Percentiles rank a stretch among this genome's conserved stretches.
Evolutionary conservation across 2,329 filamentous ascomycete species (phyloP).

Genomic region (Calycina herbarum): DNA sequence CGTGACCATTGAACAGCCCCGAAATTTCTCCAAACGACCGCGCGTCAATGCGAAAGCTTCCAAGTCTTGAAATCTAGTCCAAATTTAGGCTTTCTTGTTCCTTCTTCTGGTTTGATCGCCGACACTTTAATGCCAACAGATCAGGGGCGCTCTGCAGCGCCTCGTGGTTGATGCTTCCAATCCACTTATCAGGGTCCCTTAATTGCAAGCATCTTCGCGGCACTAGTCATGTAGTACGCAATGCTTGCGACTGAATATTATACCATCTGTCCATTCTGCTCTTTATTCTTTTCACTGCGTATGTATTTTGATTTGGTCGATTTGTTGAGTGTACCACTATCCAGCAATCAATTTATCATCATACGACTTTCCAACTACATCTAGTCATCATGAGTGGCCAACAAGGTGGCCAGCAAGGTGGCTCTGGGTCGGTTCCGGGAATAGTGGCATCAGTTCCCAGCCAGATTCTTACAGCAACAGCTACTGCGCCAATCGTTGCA

Average conservation of each 20-base stretch:
- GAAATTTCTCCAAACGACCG: slow-evolving; percentile 11
- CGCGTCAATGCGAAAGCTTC: slow-evolving; percentile 15
- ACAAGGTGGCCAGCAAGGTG: neutral
- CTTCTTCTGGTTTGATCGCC: slow-evolving; percentile 14
- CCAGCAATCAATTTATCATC: neutral
- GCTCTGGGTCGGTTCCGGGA: neutral
- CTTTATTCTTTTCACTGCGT: slow-evolving; percentile 1
- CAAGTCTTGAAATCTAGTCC: slow-evolving; percentile 3
- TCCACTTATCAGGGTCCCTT: neutral
- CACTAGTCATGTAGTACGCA: slow-evolving; percentile 3
- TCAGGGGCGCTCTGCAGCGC: neutral
- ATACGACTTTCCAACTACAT: neutral
- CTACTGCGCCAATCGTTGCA: neutral
- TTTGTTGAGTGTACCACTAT: slow-evolving; percentile 5
- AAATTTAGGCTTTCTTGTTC: slow-evolving; percentile 1
- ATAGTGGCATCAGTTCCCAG: neutral
- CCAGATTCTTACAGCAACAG: slow-evolving; percentile 3
- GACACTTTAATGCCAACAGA: slow-evolving; percentile 7
- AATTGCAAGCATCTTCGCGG: neutral
- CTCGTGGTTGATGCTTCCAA: slow-evolving; percentile 9
- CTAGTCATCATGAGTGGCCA: neutral
- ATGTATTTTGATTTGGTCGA: slow-evolving; percentile 1
- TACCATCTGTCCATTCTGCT: neutral
- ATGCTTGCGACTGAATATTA: neutral
- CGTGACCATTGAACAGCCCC: neutral